Conservation (phyloP, 1,139 yeast genomes). For the Spathaspora sp. region DNA sequence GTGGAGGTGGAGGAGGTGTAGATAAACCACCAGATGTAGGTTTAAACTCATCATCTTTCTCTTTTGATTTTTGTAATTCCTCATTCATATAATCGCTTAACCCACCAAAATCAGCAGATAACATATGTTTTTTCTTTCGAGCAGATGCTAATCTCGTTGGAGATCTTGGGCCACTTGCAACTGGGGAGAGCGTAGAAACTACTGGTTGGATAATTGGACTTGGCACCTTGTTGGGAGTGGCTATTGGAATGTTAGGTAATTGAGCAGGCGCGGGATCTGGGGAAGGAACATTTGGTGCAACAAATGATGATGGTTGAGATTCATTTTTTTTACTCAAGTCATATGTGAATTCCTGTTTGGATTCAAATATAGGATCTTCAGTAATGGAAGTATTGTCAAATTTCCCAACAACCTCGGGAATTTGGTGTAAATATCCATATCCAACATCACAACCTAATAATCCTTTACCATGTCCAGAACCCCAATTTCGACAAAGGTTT, state of each 20-base stretch:
- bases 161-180: conserved; percentile 23
- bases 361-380: conserved; percentile 42
- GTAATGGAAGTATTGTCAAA: conserved; percentile 32
- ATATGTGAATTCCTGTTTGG: conserved; percentile 18
- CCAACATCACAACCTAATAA: conserved; percentile 94
- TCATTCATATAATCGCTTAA: conserved; percentile 47
- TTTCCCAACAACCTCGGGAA: conserved; percentile 68
- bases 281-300: conserved; percentile 7
- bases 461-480: conserved; percentile 61
- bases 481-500: conserved; percentile 45
- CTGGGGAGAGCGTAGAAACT: conserved; percentile 15
- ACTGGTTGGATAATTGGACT: conserved; percentile 14
- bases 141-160: conserved; percentile 17
- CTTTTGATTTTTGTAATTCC: conserved; percentile 45
- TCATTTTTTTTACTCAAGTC: conserved; percentile 11
- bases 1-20: conserved; percentile 36
- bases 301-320: conserved; percentile 6
- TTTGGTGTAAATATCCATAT: conserved; percentile 81
- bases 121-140: conserved; percentile 32
- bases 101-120: conserved; percentile 25
- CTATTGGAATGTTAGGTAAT: not conserved
- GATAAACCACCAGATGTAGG: conserved; percentile 7
- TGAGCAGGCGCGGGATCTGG: not conserved
- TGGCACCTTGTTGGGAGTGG: conserved; percentile 7
- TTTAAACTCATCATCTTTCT: conserved; percentile 23